A percentile compares a stretch with the other conserved stretches of the same genome.
Evolutionary conservation across 371 early-diverging fungal species (phyloP).

Genomic region (Apophysomyces variabilis): DNA sequence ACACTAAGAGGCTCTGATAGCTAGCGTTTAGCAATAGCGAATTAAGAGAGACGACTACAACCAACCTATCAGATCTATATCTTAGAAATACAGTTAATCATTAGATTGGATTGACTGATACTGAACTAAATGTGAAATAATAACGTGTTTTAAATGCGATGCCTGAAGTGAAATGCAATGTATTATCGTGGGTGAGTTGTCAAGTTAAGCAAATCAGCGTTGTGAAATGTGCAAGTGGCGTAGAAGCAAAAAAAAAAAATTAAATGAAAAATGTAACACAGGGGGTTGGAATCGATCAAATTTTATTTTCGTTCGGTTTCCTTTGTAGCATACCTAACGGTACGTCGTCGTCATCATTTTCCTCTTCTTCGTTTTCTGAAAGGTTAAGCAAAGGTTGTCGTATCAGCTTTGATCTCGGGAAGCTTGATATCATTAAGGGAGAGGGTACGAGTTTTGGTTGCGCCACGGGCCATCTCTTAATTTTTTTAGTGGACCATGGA

Average conservation of each 20-base stretch:
- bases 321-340: background rate
- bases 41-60: too few species aligned
- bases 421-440: background rate
- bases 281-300: background rate
- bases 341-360: background rate
- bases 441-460: background rate
- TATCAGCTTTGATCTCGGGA: background rate
- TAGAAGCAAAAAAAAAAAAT: constrained; percentile 4
- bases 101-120: background rate
- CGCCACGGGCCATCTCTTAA: constrained; percentile 1
- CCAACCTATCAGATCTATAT: background rate
- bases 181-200: too few species aligned
- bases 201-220: constrained; percentile 17
- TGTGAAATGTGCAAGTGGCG: constrained; percentile 15
- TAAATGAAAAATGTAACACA: constrained; percentile 1
- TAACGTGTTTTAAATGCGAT: too few species aligned
- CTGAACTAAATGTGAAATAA: too few species aligned
- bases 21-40: too few species aligned
- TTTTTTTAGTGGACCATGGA: background rate
- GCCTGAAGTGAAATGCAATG: too few species aligned
- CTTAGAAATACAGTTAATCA: constrained; percentile 28
- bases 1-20: too few species aligned
- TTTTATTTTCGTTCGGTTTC: background rate
- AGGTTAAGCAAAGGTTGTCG: background rate
- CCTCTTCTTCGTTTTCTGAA: background rate